A percentile compares a stretch with the other conserved stretches of the same genome.
Conservation (phyloP, 352 stramenopile genomes). For the Thalassiosira pacifica region DNA sequence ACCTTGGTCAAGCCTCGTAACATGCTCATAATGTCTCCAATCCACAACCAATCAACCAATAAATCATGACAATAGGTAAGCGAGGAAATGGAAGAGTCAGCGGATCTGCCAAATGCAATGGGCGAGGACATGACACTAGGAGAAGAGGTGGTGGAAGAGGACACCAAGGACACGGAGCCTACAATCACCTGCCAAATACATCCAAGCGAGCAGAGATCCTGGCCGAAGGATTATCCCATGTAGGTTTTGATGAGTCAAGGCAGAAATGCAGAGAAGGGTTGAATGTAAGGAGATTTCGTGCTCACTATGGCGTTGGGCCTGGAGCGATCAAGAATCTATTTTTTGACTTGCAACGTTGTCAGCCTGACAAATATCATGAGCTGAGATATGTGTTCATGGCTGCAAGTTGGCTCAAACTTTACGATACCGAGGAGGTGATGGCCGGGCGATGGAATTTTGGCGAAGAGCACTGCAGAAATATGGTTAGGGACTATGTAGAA, state of each 20-base stretch:
- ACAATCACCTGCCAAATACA: neutral
- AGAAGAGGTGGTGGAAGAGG: too few species aligned
- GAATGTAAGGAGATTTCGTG: conserved; percentile 18
- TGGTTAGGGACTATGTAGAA: neutral
- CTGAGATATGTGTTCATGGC: conserved; percentile 31
- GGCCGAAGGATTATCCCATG: conserved; percentile 4
- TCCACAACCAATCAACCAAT: too few species aligned
- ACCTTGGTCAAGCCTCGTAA: too few species aligned
- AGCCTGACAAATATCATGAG: neutral
- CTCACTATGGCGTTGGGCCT: conserved; percentile 33
- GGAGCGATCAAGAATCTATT: conserved; percentile 11
- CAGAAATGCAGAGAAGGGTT: conserved; percentile 22
- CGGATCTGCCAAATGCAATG: conserved; percentile 1
- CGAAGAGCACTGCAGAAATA: neutral
- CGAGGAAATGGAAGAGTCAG: conserved; percentile 1
- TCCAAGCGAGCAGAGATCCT: neutral
- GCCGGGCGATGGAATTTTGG: too few species aligned
- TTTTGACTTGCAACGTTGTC: conserved; percentile 27
- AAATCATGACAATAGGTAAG: too few species aligned
- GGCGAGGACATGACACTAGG: conserved; percentile 8
- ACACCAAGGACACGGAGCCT: too few species aligned
- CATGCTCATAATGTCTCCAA: too few species aligned
- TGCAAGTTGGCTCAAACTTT: conserved; percentile 24
- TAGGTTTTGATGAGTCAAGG: conserved; percentile 24
- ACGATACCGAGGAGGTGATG: conserved; percentile 25